Evolutionary conservation across 345 rosid genomes (phyloP), one percentile per base, ranked within the genome.

Genomic region (Euphorbia peplus): DNA sequence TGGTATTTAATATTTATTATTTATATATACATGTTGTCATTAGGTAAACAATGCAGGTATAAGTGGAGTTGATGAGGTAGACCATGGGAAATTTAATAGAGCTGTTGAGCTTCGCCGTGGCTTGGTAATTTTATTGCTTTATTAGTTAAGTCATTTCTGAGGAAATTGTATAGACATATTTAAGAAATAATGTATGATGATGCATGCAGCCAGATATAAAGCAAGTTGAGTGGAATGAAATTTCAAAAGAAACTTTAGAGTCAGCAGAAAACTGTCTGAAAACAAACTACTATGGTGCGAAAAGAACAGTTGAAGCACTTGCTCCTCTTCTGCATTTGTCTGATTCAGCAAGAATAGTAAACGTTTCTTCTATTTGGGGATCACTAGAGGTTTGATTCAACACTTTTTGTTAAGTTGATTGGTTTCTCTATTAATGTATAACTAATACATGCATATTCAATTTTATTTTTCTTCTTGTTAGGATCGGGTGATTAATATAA

Each of bases 11-110:
- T n/a, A n/a, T n/a, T n/a, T n/a, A n/a, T n/a, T n/a, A n/a, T n/a
- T n/a, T n/a, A n/a, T n/a, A n/a, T n/a, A n/a, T n/a, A n/a, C n/a
- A n/a, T n/a, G n/a, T n/a, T n/a, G n/a, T n/a, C 48, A 9, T 2
- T 26, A 85, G 89, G 87, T 85, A 52, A 85, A 81, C 67, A 81
- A 80, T 72, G 82, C 82, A 1, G 87, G 82, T 22, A 56, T 78
- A 21, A 2, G 13, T 30, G 81, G 80, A 21, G 1, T 12, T 52
- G 41, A 9, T 52, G 41, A 9, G 12, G 0, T 75, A 4, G 74
- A 85, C 53, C 15, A 1, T 4, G 71, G 76, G 14, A 70, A 47
- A 46, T 15, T 74, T 1, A 54, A n/a, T 46, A 55, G 52, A n/a
- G 72, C 60, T 15, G 28, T 55, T 18, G 60, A 67, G 13, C 54